Conservation (phyloP, 371 early-diverging fungal genomes). For the Mucor saturninus region DNA sequence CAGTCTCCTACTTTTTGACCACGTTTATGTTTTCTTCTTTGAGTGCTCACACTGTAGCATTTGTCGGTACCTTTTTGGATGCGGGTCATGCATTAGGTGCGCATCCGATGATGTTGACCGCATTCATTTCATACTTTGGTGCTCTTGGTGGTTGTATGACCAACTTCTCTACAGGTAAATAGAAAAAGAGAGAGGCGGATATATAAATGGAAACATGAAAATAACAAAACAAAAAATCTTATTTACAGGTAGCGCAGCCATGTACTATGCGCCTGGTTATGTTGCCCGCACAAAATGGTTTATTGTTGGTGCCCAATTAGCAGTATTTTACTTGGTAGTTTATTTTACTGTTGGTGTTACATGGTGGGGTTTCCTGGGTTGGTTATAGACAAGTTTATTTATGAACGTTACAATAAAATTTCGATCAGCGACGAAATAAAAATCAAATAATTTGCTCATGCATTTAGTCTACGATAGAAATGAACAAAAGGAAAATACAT, state of each 20-base stretch:
- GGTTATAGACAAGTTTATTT: conserved; percentile 23
- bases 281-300: conserved; percentile 63
- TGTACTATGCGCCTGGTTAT: conserved; percentile 61
- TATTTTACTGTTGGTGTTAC: conserved; percentile 63
- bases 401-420: no score
- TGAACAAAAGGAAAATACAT: no score
- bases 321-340: conserved; percentile 48
- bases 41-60: conserved; percentile 71
- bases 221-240: not conserved
- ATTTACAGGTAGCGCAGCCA: conserved; percentile 32
- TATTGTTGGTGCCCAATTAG: conserved; percentile 50
- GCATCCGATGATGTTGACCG: conserved; percentile 61
- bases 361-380: conserved; percentile 74
- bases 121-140: conserved; percentile 69
- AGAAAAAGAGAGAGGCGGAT: not conserved
- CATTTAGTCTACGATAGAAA: no score
- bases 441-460: no score
- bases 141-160: conserved; percentile 70
- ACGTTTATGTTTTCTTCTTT: conserved; percentile 77
- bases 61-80: conserved; percentile 76
- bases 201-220: conserved; percentile 32
- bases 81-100: conserved; percentile 69
- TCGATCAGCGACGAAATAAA: no score
- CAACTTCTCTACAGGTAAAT: conserved; percentile 62
- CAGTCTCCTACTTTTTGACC: conserved; percentile 68